Conservation (phyloP, 176 grass and related monocot genomes). For the Dactylis glomerata region DNA sequence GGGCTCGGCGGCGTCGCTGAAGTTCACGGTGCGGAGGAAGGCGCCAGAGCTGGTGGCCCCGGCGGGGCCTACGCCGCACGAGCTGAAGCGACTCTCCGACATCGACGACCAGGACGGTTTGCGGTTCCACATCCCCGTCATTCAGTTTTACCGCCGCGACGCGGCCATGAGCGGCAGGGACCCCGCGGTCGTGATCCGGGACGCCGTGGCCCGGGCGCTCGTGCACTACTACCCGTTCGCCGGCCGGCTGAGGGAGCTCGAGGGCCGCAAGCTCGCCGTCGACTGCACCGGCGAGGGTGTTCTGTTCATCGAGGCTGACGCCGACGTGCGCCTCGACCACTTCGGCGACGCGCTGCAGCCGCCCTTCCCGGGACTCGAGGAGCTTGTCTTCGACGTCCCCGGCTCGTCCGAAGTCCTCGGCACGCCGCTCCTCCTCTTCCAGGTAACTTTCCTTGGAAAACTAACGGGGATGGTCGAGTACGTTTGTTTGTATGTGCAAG, state of each 20-base stretch:
- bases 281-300: slow-evolving; percentile 88
- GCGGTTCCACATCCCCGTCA: slow-evolving; percentile 77
- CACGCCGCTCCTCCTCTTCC: slow-evolving; percentile 63
- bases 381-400: slow-evolving; percentile 70
- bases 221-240: slow-evolving; percentile 87
- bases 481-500: background rate
- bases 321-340: slow-evolving; percentile 60
- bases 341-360: slow-evolving; percentile 70
- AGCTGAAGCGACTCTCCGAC: slow-evolving; percentile 80
- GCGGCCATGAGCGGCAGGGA: slow-evolving; percentile 32
- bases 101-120: slow-evolving; percentile 89
- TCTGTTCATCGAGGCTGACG: slow-evolving; percentile 72
- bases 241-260: slow-evolving; percentile 57
- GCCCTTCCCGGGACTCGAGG: slow-evolving; percentile 63
- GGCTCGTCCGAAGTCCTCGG: slow-evolving; percentile 54
- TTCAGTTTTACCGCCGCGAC: slow-evolving; percentile 70
- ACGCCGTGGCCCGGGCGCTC: slow-evolving; percentile 62
- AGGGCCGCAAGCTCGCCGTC: slow-evolving; percentile 65
- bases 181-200: slow-evolving; percentile 59
- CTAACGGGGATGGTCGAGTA: background rate
- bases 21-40: slow-evolving; percentile 46
- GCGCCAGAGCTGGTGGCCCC: slow-evolving; percentile 59
- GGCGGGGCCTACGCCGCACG: slow-evolving; percentile 43
- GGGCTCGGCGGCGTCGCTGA: slow-evolving; percentile 17
- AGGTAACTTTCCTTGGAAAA: slow-evolving; percentile 31